Conservation (phyloP, 257 asterid genomes). For the Nicotiana noctiflora region DNA sequence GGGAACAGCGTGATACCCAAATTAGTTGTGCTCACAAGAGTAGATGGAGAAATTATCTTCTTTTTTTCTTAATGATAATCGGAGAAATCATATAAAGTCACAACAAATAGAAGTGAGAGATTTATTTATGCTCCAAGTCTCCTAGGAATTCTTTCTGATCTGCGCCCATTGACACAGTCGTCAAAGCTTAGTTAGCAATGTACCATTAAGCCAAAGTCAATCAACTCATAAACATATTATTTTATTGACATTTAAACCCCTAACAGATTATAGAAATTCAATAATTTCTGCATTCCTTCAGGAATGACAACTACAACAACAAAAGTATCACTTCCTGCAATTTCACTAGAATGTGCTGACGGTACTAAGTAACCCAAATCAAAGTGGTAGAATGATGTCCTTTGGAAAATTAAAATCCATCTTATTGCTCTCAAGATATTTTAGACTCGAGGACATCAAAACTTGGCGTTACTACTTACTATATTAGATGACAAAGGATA, state of each 20-base stretch:
- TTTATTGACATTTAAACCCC: too few species aligned
- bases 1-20: constrained; percentile 18
- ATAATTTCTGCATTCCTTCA: background rate
- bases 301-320: background rate
- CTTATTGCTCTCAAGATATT: background rate
- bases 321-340: background rate
- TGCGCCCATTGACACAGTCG: background rate
- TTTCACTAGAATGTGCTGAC: background rate
- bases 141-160: background rate
- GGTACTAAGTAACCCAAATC: background rate
- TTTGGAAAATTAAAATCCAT: background rate
- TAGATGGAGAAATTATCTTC: background rate
- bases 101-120: background rate
- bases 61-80: background rate
- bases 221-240: background rate
- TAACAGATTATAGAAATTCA: background rate
- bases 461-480: background rate
- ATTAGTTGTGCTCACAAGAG: background rate
- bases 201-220: background rate
- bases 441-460: background rate
- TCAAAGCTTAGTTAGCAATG: background rate
- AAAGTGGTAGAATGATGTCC: background rate
- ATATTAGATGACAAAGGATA: background rate
- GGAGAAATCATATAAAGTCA: background rate
- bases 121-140: background rate